Base-by-base conservation (phyloP, 805 yeast genomes). In the Metschnikowia sp. region DNA sequence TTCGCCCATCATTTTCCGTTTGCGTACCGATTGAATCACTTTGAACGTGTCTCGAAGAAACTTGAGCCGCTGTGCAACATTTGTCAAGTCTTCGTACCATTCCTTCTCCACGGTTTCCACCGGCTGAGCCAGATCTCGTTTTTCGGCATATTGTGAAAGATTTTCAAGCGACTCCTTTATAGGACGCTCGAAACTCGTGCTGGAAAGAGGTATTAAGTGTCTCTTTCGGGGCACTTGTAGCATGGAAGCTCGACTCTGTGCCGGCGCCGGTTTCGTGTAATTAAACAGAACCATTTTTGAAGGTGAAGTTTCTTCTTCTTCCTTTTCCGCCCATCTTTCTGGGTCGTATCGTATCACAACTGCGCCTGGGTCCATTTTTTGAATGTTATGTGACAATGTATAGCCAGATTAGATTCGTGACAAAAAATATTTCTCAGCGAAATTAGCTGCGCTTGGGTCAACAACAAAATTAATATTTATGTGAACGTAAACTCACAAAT, bases 11-110 rank as follows among this genome's bases (percentile, higher is more conserved):
- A 48, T 39, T 32, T 53, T 51, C 32, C 53, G 51, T 32, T 54
- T 55, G 45, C 57, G 55, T 37, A 54, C 59, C 28, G 49, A 44
- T 47, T 55, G 57, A 34, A 55, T 44, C 45, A 55, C 57, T 34
- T 52, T 54, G 48, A 41, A 54, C 11, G 57, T 52, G 38, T 55
- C 59, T 15, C 59, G 51, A 19, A 55, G 51, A 11, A 55, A 42
- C 36, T 49, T 49, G 37, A 55, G 56, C 33, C 57, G 42, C 47
- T 55, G 59, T 10, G 45, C 59, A 26, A 54, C 57, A 34, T 55
- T 55, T 10, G 45, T 43, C 29, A 54, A 34, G 43, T 55, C 57
- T 18, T 42, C 39, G 39, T 54, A 50, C 59, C 59, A 55, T 22
- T 46, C 37, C 4, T 42, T 22, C 36, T 54, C 58, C 26, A 40